Base-by-base conservation (phyloP, 2,329 filamentous ascomycete genomes). In the Beauveria sp. region DNA sequence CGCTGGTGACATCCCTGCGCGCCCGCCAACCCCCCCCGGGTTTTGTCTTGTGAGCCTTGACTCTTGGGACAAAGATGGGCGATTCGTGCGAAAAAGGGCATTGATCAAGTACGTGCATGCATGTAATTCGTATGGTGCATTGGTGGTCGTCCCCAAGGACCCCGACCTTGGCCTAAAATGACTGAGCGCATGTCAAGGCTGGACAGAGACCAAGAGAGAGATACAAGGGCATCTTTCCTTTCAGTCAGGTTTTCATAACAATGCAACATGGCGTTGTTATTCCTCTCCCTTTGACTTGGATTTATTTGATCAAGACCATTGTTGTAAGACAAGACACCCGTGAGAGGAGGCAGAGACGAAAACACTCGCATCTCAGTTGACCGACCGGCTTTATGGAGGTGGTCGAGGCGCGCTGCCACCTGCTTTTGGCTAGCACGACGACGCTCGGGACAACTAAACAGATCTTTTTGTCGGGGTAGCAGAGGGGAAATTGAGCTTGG, bases 151-250 rank as follows among this genome's bases (percentile, higher is more conserved):
- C 20, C 48, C 28, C 18, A 9, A 12, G 2, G 16, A 41, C 20
- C n/a, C 18, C 40, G 41, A 22, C 54, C 55, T 51, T 34, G 22
- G 46, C 44, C 46, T 51, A 30, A 51, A 58, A 58, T 34, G 37
- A 58, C 55, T 58, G 55, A 58, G 55, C 55, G 46, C 46, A 58
- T 37, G 41, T 46, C 53, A 46, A 24, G 46, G 28, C 55, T 41
- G 28, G 46, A 22, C n/a, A 34, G 41, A 2, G 53, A 44, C 30
- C 26, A 30, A 18, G 40, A 20, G 22, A 7, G 16, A 20, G 16
- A 26, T 20, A n/a, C 43, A 40, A 34, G 54, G 54, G 43, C 16
- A 34, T 22, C 53, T 26, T 37, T 54, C 9, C 16, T 56, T 37
- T 40, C 30, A 4, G 10, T 30, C 30, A 12, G 30, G 30, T 30